Base-by-base conservation (phyloP, 805 yeast species). In the Saturnispora diversa region DNA sequence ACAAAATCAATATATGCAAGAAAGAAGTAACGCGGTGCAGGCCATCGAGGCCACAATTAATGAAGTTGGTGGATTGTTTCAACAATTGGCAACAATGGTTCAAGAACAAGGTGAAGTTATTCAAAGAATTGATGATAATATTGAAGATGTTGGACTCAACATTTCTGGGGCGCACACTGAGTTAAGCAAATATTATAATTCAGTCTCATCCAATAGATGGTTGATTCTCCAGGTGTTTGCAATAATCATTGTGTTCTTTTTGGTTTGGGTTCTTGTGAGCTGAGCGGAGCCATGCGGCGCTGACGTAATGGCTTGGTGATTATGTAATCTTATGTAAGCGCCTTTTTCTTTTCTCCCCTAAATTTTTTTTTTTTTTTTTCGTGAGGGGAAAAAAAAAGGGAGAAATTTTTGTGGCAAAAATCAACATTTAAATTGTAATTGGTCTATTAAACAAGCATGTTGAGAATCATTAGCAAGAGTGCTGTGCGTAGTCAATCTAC, bases 51-150 rank as follows among this genome's bases (percentile, higher is more conserved):
- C 86, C n/a, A 92, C 98, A 0, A 92, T 92, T 46, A 90, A 90
- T 55, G 97, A 92, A 60, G 95, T 92, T 36, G 98, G 98, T 31
- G 82, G 84, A 37, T 69, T 92, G 45, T 92, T 92, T 65, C 90
- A 84, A 53, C 98, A 92, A 62, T 69, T 92, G 52, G 95, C 97
- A 5, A 82, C 94, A 1, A 90, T 92, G 97, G 97, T 92, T 6
- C 87, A 84, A 46, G 97, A 92, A 60, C 98, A 92, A 63, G 90
- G 97, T 30, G 98, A 92, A 53, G 84, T 83, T 12, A 90, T 92
- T 43, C 97, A 90, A 60, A 70, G 97, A 55, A 92, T 92, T 48
- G 98, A 92, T 62, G 84, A 79, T 42, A 88, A 92, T 56, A 94
- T 94, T 6, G 96, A 88, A 51, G 97, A 92, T 54, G 86, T 90